Evolutionary conservation across 2,329 filamentous ascomycete species (phyloP).

Genomic region (Stachybotrys echinatus): DNA sequence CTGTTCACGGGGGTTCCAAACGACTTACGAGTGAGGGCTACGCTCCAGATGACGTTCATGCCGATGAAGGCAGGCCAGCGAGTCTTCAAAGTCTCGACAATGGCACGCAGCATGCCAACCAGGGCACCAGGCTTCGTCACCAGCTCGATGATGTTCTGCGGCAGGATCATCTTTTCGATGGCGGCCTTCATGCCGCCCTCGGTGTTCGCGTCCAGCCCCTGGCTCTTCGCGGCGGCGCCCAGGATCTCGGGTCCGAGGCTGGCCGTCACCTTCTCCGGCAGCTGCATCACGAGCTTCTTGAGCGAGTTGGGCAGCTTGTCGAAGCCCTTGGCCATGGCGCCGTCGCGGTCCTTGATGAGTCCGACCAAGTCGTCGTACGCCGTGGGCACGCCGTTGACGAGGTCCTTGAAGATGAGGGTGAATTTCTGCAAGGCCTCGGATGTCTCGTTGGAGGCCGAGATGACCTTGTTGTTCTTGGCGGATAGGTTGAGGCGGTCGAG

Average conservation of each 20-base stretch:
- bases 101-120: constrained; percentile 79
- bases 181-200: constrained; percentile 54
- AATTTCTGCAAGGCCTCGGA: constrained; percentile 78
- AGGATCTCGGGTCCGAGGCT: constrained; percentile 76
- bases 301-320: constrained; percentile 71
- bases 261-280: constrained; percentile 76
- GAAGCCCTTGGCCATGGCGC: constrained; percentile 53
- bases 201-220: constrained; percentile 54
- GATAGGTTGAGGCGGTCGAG: constrained; percentile 81
- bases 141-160: constrained; percentile 71
- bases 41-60: constrained; percentile 84
- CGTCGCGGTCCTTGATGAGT: constrained; percentile 57
- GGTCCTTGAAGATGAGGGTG: constrained; percentile 85
- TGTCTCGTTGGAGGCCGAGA: constrained; percentile 79
- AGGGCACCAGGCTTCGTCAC: constrained; percentile 84
- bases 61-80: constrained; percentile 88
- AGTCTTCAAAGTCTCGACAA: constrained; percentile 80
- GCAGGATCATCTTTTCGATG: constrained; percentile 61
- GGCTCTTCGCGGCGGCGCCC: constrained; percentile 71
- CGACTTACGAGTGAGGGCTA: constrained; percentile 76
- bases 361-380: constrained; percentile 80
- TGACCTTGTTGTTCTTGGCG: constrained; percentile 78
- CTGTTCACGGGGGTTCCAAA: neutral
- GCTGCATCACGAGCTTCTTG: constrained; percentile 77
- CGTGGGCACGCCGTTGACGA: constrained; percentile 87